phyloP scores from a whole-genome alignment of 495 filamentous ascomycete genomes.

The Aspergillus affinis region DNA sequence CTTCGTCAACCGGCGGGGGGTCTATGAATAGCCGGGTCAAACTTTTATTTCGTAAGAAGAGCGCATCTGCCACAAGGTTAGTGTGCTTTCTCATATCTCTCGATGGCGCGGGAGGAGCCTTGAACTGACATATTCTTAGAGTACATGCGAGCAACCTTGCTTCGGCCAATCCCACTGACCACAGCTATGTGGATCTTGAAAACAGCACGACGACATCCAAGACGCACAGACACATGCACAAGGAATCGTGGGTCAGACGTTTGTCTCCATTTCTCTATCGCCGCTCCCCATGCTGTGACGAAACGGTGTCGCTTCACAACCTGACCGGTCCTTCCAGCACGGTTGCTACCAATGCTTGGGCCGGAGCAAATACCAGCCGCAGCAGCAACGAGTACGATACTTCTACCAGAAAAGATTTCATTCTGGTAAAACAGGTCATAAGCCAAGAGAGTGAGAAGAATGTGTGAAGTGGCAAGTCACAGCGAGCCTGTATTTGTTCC shows the following conservation, averaged over 20 bases:
- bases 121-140: conserved; percentile 5
- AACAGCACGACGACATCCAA: conserved; percentile 17
- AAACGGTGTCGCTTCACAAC: conserved; percentile 17
- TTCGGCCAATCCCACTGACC: neutral
- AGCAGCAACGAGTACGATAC: conserved; percentile 23
- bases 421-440: conserved; percentile 41
- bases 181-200: conserved; percentile 25
- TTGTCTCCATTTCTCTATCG: conserved; percentile 16
- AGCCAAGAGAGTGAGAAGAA: conserved; percentile 39
- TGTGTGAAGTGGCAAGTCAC: conserved; percentile 7
- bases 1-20: conserved; percentile 11
- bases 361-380: conserved; percentile 25
- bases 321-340: conserved; percentile 27
- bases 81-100: neutral
- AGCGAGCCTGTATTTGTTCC: neutral
- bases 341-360: conserved; percentile 42
- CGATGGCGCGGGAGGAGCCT: neutral
- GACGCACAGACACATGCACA: neutral
- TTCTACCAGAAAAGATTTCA: conserved; percentile 23
- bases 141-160: conserved; percentile 10
- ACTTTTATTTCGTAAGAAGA: conserved; percentile 27
- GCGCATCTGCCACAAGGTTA: conserved; percentile 21
- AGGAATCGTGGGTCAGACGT: conserved; percentile 10
- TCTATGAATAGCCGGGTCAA: conserved; percentile 27
- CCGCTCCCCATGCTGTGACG: conserved; percentile 11